Evolutionary conservation across 164 flowering plant species (phyloP).

Genomic region (Aristolochia contorta): DNA sequence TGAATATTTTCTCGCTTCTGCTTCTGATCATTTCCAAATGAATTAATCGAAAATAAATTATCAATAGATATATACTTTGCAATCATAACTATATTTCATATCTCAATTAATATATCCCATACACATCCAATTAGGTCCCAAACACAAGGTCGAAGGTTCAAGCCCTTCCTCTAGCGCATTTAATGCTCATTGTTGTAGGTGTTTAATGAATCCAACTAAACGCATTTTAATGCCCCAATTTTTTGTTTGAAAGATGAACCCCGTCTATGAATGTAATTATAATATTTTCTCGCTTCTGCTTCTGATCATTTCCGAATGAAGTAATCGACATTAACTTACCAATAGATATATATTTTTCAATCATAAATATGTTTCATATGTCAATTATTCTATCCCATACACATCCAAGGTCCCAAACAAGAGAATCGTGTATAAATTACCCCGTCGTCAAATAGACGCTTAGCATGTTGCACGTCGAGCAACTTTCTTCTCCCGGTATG

Average conservation of each 20-base stretch:
- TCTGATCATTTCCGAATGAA: background rate
- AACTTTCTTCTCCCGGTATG: background rate
- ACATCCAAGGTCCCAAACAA: background rate
- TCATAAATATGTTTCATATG: background rate
- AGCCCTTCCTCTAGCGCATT: slow-evolving; percentile 79
- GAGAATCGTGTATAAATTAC: background rate
- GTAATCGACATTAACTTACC: too few species aligned
- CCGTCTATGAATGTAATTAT: background rate
- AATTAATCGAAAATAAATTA: too few species aligned
- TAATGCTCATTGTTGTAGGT: background rate
- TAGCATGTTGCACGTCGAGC: background rate
- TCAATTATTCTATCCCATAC: background rate
- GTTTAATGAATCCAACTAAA: background rate
- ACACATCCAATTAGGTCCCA: background rate
- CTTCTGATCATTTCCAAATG: background rate
- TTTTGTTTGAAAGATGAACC: too few species aligned
- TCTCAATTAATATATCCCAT: background rate
- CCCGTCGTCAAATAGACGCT: background rate
- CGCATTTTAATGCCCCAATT: background rate
- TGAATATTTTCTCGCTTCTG: background rate
- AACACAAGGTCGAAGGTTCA: slow-evolving; percentile 84
- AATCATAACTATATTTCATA: background rate
- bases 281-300: background rate
- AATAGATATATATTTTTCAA: too few species aligned
- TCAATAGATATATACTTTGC: too few species aligned